These are phyloP conservation scores for Serendipita sp. DNA, from an alignment of 768 basidiomycete genomes.

Conservation along the genomic window DNA sequence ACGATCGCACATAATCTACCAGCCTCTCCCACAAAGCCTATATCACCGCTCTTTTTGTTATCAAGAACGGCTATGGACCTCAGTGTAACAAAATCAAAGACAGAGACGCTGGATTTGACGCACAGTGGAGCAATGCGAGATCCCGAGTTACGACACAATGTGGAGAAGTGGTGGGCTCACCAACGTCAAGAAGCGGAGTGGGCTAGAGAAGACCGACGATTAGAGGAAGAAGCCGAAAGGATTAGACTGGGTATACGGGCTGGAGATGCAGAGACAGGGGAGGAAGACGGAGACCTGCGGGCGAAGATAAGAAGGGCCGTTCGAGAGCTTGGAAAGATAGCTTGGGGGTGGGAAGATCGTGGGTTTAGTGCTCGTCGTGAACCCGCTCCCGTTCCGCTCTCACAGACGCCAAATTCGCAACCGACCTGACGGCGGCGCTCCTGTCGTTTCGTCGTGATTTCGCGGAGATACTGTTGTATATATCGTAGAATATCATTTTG, in stretches of 20 bases:
- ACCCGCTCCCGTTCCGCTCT: background rate
- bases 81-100: conserved; percentile 27
- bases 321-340: background rate
- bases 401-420: background rate
- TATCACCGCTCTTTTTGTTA: conserved; percentile 19
- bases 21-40: conserved; percentile 18
- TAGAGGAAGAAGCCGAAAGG: conserved; percentile 31
- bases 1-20: conserved; percentile 30
- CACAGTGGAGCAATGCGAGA: conserved; percentile 42
- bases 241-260: conserved; percentile 27
- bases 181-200: conserved; percentile 37
- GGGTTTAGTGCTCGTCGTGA: background rate
- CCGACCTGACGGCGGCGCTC: background rate
- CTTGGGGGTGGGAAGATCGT: conserved; percentile 4
- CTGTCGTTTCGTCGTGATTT: background rate
- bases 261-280: background rate
- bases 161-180: conserved; percentile 38
- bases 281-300: background rate
- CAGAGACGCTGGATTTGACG: conserved; percentile 40
- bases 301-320: background rate
- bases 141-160: conserved; percentile 31
- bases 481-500: background rate
- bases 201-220: conserved; percentile 31
- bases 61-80: conserved; percentile 17
- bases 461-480: background rate